Conservation (phyloP, 192 early-diverging fungal genomes). For the Coemansia sp. region DNA sequence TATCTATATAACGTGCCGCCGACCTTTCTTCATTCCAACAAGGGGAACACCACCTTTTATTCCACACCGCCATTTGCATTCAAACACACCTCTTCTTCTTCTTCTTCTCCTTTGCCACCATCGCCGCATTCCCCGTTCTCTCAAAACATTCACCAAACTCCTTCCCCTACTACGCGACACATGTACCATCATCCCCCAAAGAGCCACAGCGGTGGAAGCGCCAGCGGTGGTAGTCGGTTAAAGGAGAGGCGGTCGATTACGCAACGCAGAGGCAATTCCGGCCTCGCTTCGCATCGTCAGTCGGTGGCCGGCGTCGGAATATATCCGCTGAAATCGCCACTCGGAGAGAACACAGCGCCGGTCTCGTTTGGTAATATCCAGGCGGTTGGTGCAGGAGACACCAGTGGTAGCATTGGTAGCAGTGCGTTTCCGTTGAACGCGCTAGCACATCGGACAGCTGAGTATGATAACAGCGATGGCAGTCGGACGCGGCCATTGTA, state of each 20-base stretch:
- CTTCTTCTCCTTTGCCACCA: not conserved
- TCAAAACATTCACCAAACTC: too few relatives aligned
- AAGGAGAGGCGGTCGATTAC: constrained; percentile 2
- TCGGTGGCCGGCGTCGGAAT: not conserved
- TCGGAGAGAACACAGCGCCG: not conserved
- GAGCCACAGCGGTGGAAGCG: too few relatives aligned
- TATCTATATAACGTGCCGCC: too few relatives aligned
- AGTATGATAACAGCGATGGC: not conserved
- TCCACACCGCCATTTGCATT: not conserved
- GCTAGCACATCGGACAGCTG: not conserved
- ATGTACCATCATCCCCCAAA: not conserved
- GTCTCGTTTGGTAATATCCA: not conserved
- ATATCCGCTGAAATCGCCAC: not conserved
- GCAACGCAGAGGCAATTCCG: constrained; percentile 1
- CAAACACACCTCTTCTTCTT: not conserved
- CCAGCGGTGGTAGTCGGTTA: not conserved
- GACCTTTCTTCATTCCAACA: too few relatives aligned
- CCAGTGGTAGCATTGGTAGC: not conserved
- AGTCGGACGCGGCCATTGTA: not conserved
- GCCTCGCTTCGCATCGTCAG: not conserved
- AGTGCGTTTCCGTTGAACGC: not conserved
- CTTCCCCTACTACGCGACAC: not conserved
- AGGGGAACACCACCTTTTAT: too few relatives aligned
- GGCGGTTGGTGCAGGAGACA: not conserved
- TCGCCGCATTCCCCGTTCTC: too few relatives aligned